A percentile compares a stretch with the other conserved stretches of the same genome.
These are phyloP conservation scores for Penicillium dipodomyicola DNA, from an alignment of 495 filamentous ascomycete species.

Conservation along the genomic window DNA sequence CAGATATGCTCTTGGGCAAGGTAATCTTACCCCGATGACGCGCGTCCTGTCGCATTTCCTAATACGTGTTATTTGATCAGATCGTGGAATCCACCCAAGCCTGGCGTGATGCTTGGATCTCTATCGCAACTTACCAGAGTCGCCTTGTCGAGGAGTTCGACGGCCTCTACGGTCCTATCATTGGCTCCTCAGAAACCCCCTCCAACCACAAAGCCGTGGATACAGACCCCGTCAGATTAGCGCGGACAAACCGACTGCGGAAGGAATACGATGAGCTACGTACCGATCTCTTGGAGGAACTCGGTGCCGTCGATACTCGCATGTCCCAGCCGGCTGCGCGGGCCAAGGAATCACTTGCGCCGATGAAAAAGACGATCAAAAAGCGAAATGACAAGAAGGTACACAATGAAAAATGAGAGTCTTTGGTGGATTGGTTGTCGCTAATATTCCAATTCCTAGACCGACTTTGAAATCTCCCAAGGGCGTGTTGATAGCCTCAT, in stretches of 20 bases:
- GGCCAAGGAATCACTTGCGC: conserved; percentile 67
- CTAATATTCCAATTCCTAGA: conserved; percentile 19
- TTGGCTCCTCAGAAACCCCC: conserved; percentile 58
- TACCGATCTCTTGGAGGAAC: conserved; percentile 70
- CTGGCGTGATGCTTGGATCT: conserved; percentile 85
- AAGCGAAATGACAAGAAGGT: conserved; percentile 84
- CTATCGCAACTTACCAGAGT: conserved; percentile 69
- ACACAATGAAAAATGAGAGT: background rate
- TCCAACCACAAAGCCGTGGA: conserved; percentile 47
- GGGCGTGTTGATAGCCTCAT: conserved; percentile 65
- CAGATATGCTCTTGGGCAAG: conserved; percentile 71
- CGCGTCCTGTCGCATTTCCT: conserved; percentile 8
- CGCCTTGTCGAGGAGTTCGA: conserved; percentile 70
- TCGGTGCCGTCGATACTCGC: conserved; percentile 66
- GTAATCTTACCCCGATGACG: conserved; percentile 36
- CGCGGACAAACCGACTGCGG: conserved; percentile 65
- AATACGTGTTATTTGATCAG: conserved; percentile 41
- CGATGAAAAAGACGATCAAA: conserved; percentile 88
- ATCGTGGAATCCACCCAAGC: conserved; percentile 76
- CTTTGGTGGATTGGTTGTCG: background rate
- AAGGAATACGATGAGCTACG: conserved; percentile 72
- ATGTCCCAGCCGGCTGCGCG: conserved; percentile 71
- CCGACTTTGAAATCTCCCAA: conserved; percentile 84
- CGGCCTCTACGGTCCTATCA: conserved; percentile 77
- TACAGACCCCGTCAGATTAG: conserved; percentile 63